Base-by-base conservation (phyloP, 208 protist species). In the Acanthamoeba triangularis region DNA sequence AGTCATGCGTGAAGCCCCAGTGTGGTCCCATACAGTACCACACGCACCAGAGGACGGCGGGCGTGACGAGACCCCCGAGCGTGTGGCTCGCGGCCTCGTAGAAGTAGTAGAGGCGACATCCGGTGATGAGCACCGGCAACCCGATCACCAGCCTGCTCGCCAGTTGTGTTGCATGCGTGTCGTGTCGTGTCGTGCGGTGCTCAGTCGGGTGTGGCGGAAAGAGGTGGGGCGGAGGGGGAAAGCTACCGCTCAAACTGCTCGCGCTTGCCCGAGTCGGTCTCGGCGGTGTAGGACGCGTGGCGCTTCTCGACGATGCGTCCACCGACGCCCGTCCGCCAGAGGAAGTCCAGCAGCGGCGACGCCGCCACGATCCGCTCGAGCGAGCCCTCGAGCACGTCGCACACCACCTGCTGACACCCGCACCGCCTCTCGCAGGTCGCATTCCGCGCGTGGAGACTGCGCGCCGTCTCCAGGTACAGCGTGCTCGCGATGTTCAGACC, bases 351-450 rank as follows among this genome's bases (percentile, higher is more conserved):
- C 65, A 74, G 65, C 33, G 65, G 65, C 65, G 65, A 74, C 33
- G 65, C 65, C n/a, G 14, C 14, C 65, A 74, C 65, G 65, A 74
- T 74, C n/a, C 65, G 65, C 11, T 74, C 65, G n/a, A 74, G n/a
- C 65, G 65, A 74, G 33, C 65, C 65, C 33, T 74, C 65, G n/a
- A 74, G 65, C 65, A 74, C 65, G 7, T 74, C 65, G 65, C 65
- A 74, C 65, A 74, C 65, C 65, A 74, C 65, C 33, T 74, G 65
- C n/a, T 13, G 25, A 23, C 65, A 74, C 25, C 11, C 65, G 10
- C 16, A 16, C 16, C 25, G 25, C 65, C 25, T 74, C 33, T 13
- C 14, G 25, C 25, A 67, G 61, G 23, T 18, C 23, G 65, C 65
- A 30, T 74, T 74, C 1, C 25, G 65, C n/a, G 3, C 25, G 7